phyloP scores from a whole-genome alignment of 371 early-diverging fungal genomes.

The Saksenaea vasiformis region DNA sequence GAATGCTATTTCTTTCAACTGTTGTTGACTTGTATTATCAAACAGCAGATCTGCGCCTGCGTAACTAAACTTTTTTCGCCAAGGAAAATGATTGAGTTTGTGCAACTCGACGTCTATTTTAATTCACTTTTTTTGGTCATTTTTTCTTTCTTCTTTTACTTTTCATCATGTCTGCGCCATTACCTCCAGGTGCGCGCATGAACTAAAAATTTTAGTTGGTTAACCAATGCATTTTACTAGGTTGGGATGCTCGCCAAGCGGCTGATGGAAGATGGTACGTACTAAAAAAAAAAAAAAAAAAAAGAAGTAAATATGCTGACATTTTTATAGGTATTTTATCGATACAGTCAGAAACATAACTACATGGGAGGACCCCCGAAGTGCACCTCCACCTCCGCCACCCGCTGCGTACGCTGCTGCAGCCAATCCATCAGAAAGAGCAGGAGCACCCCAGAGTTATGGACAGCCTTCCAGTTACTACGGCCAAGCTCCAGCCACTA shows the following conservation, averaged over 20 bases:
- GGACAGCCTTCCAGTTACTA: conserved; percentile 18
- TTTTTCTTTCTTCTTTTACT: conserved; percentile 1
- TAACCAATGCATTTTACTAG: conserved; percentile 7
- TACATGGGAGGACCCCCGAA: conserved; percentile 65
- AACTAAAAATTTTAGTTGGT: background rate
- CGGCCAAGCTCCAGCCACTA: conserved; percentile 11
- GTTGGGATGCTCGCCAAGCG: conserved; percentile 52
- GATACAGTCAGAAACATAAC: conserved; percentile 57
- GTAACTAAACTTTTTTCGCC: background rate
- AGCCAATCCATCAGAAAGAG: background rate
- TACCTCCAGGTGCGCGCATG: background rate
- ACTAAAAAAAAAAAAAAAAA: background rate
- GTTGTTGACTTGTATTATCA: too few species aligned
- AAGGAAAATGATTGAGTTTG: background rate
- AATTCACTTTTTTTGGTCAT: background rate
- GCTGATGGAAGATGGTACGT: conserved; percentile 47
- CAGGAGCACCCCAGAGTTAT: conserved; percentile 9
- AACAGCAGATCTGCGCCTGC: too few species aligned
- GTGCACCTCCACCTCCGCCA: conserved; percentile 17
- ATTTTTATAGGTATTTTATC: conserved; percentile 52
- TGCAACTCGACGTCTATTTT: background rate
- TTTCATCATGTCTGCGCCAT: background rate
- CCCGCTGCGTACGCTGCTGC: conserved; percentile 10
- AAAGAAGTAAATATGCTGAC: background rate
- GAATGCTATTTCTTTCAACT: too few species aligned